phyloP scores from a whole-genome alignment of 106 monocot species.

The Gastrodia elata region DNA sequence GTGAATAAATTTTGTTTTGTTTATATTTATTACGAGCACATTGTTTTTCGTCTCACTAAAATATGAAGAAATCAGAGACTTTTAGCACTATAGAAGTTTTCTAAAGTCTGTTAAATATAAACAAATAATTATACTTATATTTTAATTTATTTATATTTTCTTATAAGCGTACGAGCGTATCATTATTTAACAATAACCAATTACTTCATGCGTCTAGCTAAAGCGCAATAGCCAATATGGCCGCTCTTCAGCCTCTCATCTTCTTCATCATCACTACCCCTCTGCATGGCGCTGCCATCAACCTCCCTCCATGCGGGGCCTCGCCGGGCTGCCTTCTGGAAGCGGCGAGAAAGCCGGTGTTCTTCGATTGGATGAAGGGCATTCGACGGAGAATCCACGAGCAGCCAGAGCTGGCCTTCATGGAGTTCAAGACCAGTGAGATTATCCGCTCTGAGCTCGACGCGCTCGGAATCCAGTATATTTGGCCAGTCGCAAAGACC shows the following conservation, averaged over 20 bases:
- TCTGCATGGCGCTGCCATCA: neutral
- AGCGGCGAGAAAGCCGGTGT: slow-evolving; percentile 25
- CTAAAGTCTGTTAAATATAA: too few relatives aligned
- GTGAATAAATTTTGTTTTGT: too few relatives aligned
- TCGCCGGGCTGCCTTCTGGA: slow-evolving; percentile 1
- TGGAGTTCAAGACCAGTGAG: slow-evolving; percentile 57
- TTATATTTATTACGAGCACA: too few relatives aligned
- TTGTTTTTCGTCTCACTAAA: too few relatives aligned
- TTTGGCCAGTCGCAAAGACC: slow-evolving; percentile 60
- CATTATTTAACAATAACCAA: too few relatives aligned
- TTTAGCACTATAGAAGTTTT: too few relatives aligned
- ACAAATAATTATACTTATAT: too few relatives aligned
- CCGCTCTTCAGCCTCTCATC: neutral
- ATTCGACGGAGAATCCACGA: slow-evolving; percentile 57
- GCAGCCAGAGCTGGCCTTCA: slow-evolving; percentile 63
- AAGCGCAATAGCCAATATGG: too few relatives aligned
- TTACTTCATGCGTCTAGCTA: too few relatives aligned
- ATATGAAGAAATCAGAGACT: too few relatives aligned
- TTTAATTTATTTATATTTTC: too few relatives aligned
- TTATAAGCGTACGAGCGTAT: too few relatives aligned
- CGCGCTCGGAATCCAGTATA: slow-evolving; percentile 46
- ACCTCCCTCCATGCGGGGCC: neutral
- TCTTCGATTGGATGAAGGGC: slow-evolving; percentile 39
- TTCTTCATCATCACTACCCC: neutral
- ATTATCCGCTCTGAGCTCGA: slow-evolving; percentile 54